phyloP scores from a whole-genome alignment of 257 asterid genomes.

The Plantago major region DNA sequence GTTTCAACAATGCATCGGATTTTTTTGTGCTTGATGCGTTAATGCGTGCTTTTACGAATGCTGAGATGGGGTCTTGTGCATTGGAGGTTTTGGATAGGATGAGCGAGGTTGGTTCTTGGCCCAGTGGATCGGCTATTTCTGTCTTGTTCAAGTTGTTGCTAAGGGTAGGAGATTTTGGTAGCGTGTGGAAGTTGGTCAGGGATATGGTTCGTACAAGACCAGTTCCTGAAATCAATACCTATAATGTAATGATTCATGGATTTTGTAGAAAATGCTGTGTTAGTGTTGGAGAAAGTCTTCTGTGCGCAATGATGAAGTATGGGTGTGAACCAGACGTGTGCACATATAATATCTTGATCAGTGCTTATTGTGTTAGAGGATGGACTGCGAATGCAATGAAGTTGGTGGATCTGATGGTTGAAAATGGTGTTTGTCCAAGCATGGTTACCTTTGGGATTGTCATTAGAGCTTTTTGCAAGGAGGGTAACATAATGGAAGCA shows the following conservation, averaged over 20 bases:
- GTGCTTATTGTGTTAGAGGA: constrained; percentile 74
- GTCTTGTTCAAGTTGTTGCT: constrained; percentile 59
- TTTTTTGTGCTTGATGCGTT: constrained; percentile 67
- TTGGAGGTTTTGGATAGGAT: constrained; percentile 58
- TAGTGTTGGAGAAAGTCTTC: constrained; percentile 63
- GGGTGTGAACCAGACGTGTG: constrained; percentile 68
- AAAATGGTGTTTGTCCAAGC: constrained; percentile 63
- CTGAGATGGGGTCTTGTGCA: constrained; percentile 56
- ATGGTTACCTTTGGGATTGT: constrained; percentile 53
- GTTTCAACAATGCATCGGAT: constrained; percentile 32
- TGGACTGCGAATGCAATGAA: constrained; percentile 52
- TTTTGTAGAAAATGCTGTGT: constrained; percentile 66
- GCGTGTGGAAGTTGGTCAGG: constrained; percentile 74
- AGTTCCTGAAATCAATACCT: constrained; percentile 47
- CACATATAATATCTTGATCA: constrained; percentile 69
- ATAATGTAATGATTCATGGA: constrained; percentile 71
- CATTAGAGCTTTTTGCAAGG: constrained; percentile 69
- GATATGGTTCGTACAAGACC: constrained; percentile 70
- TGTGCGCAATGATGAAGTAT: constrained; percentile 60
- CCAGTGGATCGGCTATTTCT: constrained; percentile 60
- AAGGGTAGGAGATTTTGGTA: constrained; percentile 59
- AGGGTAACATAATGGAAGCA: constrained; percentile 75
- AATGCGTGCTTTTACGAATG: constrained; percentile 72
- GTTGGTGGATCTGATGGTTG: constrained; percentile 63
- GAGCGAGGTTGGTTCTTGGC: constrained; percentile 60